These are phyloP conservation scores for Manihot esculenta DNA, from an alignment of 441 rosid genomes.

Conservation along the genomic window DNA sequence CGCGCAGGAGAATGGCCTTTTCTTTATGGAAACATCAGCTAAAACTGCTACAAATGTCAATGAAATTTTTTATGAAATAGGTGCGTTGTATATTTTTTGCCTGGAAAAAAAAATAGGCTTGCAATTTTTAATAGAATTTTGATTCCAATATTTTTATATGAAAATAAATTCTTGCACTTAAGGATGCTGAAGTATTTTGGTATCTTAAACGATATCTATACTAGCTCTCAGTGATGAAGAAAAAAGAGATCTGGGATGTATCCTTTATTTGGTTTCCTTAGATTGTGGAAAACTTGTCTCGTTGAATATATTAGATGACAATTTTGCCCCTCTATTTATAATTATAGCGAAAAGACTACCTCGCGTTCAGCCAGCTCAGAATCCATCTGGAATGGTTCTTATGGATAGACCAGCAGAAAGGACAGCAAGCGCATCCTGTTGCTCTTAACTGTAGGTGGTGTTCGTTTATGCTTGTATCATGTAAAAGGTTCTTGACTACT, in stretches of 20 bases:
- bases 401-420: conserved; percentile 77
- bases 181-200: conserved; percentile 3
- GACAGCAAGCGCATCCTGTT: conserved; percentile 71
- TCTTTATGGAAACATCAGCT: conserved; percentile 97
- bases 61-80: conserved; percentile 89
- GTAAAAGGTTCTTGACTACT: conserved; percentile 12
- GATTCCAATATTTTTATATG: background rate
- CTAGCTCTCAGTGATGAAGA: too few relatives aligned
- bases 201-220: too few relatives aligned
- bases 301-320: background rate
- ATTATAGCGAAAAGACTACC: conserved; percentile 77
- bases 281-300: background rate
- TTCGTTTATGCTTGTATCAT: conserved; percentile 22
- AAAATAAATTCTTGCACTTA: background rate
- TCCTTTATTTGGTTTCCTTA: background rate
- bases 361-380: conserved; percentile 79
- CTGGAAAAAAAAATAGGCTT: background rate
- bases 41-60: conserved; percentile 89
- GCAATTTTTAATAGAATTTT: background rate
- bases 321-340: background rate
- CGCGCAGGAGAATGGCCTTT: conserved; percentile 84
- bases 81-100: conserved; percentile 28
- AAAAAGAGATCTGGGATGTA: too few relatives aligned
- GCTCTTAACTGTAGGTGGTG: conserved; percentile 44
- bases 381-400: conserved; percentile 88